phyloP scores from a whole-genome alignment of 306 rosid species.

The Biancaea sappan region DNA sequence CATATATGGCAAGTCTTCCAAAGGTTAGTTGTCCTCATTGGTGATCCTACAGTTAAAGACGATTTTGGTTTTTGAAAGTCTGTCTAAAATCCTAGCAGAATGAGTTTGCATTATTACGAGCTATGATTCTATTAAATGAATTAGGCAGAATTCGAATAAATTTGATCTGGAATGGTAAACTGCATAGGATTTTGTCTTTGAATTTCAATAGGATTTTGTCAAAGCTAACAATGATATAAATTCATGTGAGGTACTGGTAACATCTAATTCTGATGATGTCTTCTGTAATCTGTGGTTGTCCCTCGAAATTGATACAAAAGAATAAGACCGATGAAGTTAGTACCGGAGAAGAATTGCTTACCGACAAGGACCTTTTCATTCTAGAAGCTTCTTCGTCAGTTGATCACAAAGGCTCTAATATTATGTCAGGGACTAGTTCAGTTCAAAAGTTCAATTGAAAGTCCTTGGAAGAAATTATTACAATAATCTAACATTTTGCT shows the following conservation, averaged over 20 bases:
- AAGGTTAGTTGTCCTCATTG: conserved; percentile 65
- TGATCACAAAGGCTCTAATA: not conserved
- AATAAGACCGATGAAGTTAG: not conserved
- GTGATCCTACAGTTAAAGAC: not conserved
- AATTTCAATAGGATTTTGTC: conserved; percentile 36
- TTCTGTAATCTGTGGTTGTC: conserved; percentile 11
- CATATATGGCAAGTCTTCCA: conserved; percentile 78
- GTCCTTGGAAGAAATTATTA: not conserved
- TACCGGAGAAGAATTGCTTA: conserved; percentile 24
- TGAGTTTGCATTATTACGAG: not conserved
- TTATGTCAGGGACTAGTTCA: not conserved
- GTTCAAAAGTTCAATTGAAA: not conserved
- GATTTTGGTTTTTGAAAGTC: conserved; percentile 13
- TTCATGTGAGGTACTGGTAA: conserved; percentile 35
- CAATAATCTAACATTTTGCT: not conserved
- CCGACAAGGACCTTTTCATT: not conserved
- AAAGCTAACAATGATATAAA: conserved; percentile 45
- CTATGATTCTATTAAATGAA: not conserved
- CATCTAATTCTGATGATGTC: conserved; percentile 21
- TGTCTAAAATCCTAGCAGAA: not conserved
- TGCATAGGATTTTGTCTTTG: not conserved
- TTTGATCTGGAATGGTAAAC: not conserved
- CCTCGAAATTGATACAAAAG: conserved; percentile 23
- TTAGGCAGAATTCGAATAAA: not conserved
- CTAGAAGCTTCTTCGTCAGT: not conserved